Conservation (phyloP, 345 rosid species). For the Salix koriyanagi region DNA sequence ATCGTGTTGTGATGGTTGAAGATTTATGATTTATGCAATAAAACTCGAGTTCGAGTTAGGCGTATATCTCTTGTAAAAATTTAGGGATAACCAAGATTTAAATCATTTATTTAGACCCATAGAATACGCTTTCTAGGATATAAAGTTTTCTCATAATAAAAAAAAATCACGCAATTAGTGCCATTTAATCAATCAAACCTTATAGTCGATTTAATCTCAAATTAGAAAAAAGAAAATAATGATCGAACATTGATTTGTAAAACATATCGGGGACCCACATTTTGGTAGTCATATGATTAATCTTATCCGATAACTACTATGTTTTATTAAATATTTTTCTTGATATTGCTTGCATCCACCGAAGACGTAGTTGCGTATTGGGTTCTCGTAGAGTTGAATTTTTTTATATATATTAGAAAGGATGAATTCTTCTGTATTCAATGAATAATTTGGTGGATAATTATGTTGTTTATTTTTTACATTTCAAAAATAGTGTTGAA, state of each 20-base stretch:
- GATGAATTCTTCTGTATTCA: background rate
- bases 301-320: background rate
- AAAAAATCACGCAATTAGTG: background rate
- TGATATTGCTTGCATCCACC: background rate
- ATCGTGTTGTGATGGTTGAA: too few relatives aligned
- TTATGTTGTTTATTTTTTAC: too few relatives aligned
- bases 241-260: background rate
- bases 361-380: background rate
- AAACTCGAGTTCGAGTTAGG: rapidly evolving
- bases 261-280: background rate
- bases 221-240: background rate
- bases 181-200: background rate
- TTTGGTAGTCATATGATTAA: background rate
- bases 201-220: background rate
- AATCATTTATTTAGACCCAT: rapidly evolving
- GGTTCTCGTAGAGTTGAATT: background rate
- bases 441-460: background rate
- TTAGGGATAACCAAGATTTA: rapidly evolving
- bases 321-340: background rate
- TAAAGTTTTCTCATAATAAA: too few relatives aligned
- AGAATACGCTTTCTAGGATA: rapidly evolving
- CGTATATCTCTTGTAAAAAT: rapidly evolving
- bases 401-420: background rate
- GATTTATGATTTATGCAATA: too few relatives aligned
- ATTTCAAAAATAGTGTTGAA: too few relatives aligned